Evolutionary conservation across 2,329 filamentous ascomycete genomes (phyloP).

Genomic region (Diplodia seriata): DNA sequence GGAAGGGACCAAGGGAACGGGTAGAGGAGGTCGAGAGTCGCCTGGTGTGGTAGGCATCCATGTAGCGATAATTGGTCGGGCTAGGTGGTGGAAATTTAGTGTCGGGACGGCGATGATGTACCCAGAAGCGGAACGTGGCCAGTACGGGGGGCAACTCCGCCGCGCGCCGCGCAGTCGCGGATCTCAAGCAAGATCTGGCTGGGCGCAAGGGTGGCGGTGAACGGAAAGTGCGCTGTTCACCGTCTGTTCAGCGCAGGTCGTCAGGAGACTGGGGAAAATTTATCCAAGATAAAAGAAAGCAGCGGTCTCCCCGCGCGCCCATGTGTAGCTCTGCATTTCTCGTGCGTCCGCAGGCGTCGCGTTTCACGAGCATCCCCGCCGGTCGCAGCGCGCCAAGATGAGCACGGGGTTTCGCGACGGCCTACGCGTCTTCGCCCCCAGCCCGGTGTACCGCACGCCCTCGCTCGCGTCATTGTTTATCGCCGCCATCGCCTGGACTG

Average conservation of each 20-base stretch:
- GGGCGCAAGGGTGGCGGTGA: conserved; percentile 26
- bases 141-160: conserved; percentile 26
- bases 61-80: conserved; percentile 37
- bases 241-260: conserved; percentile 10
- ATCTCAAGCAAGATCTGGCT: conserved; percentile 13
- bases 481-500: conserved; percentile 26
- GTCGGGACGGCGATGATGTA: conserved; percentile 27
- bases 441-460: conserved; percentile 33
- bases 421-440: conserved; percentile 16
- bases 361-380: conserved; percentile 26
- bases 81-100: conserved; percentile 12
- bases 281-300: conserved; percentile 16
- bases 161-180: conserved; percentile 15
- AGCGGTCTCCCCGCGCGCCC: conserved; percentile 4
- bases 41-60: conserved; percentile 53
- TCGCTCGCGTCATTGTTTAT: conserved; percentile 29
- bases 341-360: conserved; percentile 15
- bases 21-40: conserved; percentile 46
- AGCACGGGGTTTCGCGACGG: conserved; percentile 31
- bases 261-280: conserved; percentile 16
- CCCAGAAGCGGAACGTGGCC: conserved; percentile 33
- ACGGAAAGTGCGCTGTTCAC: conserved; percentile 29
- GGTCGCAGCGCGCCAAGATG: conserved; percentile 31
- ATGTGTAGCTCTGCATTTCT: conserved; percentile 12
- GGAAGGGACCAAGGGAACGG: conserved; percentile 39